phyloP scores from a whole-genome alignment of 1,284 basidiomycete genomes.

The Ceratobasidium papillatum region DNA sequence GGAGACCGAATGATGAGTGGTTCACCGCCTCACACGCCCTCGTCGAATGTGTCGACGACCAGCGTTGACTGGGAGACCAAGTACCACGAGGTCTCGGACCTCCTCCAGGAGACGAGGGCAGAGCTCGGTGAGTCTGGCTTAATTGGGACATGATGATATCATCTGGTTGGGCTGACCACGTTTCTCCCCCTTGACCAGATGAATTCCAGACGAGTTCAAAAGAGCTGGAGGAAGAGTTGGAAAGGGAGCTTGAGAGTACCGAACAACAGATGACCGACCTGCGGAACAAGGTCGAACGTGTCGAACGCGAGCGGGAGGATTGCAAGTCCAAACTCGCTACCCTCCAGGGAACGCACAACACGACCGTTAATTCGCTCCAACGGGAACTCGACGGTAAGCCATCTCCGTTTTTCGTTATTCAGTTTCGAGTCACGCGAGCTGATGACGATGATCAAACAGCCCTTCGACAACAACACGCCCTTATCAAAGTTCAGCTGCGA shows the following conservation, averaged over 20 bases:
- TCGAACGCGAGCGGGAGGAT: slow-evolving; percentile 85
- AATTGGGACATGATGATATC: slow-evolving; percentile 38
- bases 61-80: slow-evolving; percentile 77
- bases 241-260: slow-evolving; percentile 85
- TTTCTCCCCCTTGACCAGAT: slow-evolving; percentile 54
- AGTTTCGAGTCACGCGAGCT: slow-evolving; percentile 43
- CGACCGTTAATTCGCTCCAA: slow-evolving; percentile 84
- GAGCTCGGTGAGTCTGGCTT: slow-evolving; percentile 63
- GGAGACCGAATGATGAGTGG: slow-evolving; percentile 14
- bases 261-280: slow-evolving; percentile 88
- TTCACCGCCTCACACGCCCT: slow-evolving; percentile 35
- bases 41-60: slow-evolving; percentile 19
- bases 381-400: slow-evolving; percentile 76
- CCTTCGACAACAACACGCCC: slow-evolving; percentile 80
- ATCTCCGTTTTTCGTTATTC: not conserved
- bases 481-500: slow-evolving; percentile 79
- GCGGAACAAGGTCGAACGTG: slow-evolving; percentile 73
- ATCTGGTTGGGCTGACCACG: slow-evolving; percentile 40
- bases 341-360: slow-evolving; percentile 89
- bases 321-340: slow-evolving; percentile 94
- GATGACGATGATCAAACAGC: slow-evolving; percentile 49
- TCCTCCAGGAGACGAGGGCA: slow-evolving; percentile 82
- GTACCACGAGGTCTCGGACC: slow-evolving; percentile 85
- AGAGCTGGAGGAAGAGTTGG: slow-evolving; percentile 92
- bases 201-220: slow-evolving; percentile 92